Evolutionary conservation across 495 filamentous ascomycete genomes (phyloP), one percentile per base, ranked within the genome.

Genomic region (Penicillium cataractarum): DNA sequence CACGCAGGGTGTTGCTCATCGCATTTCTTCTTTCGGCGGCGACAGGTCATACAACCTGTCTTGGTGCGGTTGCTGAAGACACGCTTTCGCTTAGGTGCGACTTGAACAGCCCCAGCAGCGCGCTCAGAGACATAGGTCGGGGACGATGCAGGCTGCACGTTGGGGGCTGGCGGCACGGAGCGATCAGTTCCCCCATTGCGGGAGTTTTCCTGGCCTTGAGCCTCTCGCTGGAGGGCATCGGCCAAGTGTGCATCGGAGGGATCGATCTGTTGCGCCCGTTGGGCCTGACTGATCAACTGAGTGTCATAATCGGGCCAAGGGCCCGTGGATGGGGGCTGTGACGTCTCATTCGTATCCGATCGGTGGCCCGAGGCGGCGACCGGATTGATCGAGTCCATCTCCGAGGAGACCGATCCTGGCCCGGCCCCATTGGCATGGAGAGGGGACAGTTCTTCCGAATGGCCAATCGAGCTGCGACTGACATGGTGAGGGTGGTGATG

Each of bases 11-110:
- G 94, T 63, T 84, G 84, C 78, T 99, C 95, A 70, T 99, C 95
- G 72, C 95, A 99, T 76, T 99, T 99, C 86, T 99, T 99, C 85
- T 99, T 99, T 50, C 95, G 85, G 66, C 88, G 85, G 57, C 95
- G 84, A 74, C 95, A 99, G 29, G 95, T 99, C 79, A 97, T 90
- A 73, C 95, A 99, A 19, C 95, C 95, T 33, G 95, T 97, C 79
- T 98, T 98, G 19, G 95, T 98, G 57, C 95, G 86, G 74, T 97
- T 97, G 75, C 92, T 96, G 71, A 98, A 99, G 68, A 96, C 82
- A 26, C 92, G 86, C 71, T 96, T 96, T 65, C 92, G 82, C 71
- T 92, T 92, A 9, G 88, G 87, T 62, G 91, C 89, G 12, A 89
- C 84, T 75, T 92, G 87, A 21, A 86, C 68, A 4, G 73, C 62